phyloP scores from a whole-genome alignment of 2,329 filamentous ascomycete species.

The Didymella segeticola region DNA sequence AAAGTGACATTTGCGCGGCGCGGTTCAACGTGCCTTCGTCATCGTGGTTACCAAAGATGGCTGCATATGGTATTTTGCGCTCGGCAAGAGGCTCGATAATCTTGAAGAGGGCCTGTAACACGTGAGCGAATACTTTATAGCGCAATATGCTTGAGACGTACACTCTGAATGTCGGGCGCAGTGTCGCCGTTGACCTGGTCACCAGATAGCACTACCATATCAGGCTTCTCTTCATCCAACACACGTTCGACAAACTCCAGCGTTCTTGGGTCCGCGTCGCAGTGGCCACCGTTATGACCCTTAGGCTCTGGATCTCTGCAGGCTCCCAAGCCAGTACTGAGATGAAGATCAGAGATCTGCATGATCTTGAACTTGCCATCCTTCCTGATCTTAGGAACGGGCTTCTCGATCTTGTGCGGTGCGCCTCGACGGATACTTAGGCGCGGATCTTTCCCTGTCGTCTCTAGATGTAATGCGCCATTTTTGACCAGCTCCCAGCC shows the following conservation, averaged over 20 bases:
- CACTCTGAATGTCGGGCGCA: conserved; percentile 86
- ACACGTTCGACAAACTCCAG: conserved; percentile 85
- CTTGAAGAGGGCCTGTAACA: conserved; percentile 82
- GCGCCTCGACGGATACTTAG: conserved; percentile 79
- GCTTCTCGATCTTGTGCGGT: conserved; percentile 69
- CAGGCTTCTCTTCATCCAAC: conserved; percentile 90
- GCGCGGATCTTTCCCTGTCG: conserved; percentile 72
- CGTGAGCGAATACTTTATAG: conserved; percentile 18
- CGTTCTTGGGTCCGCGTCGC: conserved; percentile 90
- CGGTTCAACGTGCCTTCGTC: conserved; percentile 86
- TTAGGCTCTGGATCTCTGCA: conserved; percentile 88
- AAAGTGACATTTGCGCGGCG: conserved; percentile 79
- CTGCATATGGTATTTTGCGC: conserved; percentile 88
- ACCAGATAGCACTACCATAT: conserved; percentile 88
- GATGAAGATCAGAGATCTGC: conserved; percentile 91
- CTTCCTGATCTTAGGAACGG: conserved; percentile 78
- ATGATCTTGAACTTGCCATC: conserved; percentile 97
- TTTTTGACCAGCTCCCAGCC: conserved; percentile 83
- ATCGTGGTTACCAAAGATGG: conserved; percentile 97
- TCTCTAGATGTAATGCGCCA: conserved; percentile 68
- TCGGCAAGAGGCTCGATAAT: conserved; percentile 83
- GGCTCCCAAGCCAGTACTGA: conserved; percentile 84
- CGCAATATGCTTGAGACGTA: conserved; percentile 49
- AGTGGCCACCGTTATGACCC: conserved; percentile 74
- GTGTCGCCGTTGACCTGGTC: conserved; percentile 97